Evolutionary conservation across 2,329 filamentous ascomycete species (phyloP).

Genomic region (Xylariaceae sp.): DNA sequence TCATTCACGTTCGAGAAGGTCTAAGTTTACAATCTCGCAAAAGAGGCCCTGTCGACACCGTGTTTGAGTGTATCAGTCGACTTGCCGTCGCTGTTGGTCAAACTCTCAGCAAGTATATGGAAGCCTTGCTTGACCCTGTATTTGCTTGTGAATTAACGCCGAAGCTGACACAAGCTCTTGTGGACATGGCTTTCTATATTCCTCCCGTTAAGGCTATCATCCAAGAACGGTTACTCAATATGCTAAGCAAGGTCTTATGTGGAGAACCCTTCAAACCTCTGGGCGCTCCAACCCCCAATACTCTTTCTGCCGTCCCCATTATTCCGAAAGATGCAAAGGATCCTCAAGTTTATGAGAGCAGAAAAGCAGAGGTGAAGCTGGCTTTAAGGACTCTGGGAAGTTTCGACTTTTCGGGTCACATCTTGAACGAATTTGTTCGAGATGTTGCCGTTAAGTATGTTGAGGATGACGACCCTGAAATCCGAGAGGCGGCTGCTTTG

Average conservation of each 20-base stretch:
- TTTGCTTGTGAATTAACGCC: constrained; percentile 94
- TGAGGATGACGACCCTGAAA: constrained; percentile 90
- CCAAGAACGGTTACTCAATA: constrained; percentile 88
- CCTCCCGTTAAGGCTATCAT: constrained; percentile 90
- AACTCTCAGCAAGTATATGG: constrained; percentile 97
- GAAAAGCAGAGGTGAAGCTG: constrained; percentile 84
- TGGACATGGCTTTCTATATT: constrained; percentile 99
- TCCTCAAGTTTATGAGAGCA: constrained; percentile 71
- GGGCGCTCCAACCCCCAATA: constrained; percentile 80
- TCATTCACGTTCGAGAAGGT: constrained; percentile 90
- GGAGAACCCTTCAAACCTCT: constrained; percentile 89
- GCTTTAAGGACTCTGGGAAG: constrained; percentile 94
- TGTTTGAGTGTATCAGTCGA: constrained; percentile 97
- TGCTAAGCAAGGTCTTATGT: constrained; percentile 90
- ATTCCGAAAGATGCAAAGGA: constrained; percentile 86
- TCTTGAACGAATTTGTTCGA: constrained; percentile 96
- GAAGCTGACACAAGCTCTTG: constrained; percentile 88
- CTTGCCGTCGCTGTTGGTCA: constrained; percentile 93
- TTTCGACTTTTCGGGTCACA: constrained; percentile 89
- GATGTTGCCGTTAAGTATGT: constrained; percentile 98
- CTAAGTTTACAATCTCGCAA: constrained; percentile 73
- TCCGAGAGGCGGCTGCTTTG: constrained; percentile 87
- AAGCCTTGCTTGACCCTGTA: constrained; percentile 88
- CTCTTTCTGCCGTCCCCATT: constrained; percentile 74
- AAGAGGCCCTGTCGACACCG: constrained; percentile 65